These are phyloP conservation scores for Otatea glauca DNA, from an alignment of 176 grass and related monocot species.

Conservation along the genomic window DNA sequence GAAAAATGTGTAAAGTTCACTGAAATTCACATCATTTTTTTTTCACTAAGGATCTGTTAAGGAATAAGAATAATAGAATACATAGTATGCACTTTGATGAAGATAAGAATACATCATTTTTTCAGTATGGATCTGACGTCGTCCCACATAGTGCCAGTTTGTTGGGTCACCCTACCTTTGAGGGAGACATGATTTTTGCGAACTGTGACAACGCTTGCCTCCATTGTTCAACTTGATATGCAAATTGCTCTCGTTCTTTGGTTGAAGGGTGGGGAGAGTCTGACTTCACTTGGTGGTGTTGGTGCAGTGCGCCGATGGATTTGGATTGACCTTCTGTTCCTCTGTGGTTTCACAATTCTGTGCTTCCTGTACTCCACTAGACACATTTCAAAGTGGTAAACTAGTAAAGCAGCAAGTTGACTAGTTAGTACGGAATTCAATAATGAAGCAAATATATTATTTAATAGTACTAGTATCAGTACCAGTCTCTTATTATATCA, in stretches of 20 bases:
- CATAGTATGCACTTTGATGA: background rate
- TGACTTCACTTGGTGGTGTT: constrained; percentile 27
- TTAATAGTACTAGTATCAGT: background rate
- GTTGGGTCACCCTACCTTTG: background rate
- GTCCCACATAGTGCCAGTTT: background rate
- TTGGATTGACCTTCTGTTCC: background rate
- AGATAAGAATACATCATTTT: background rate
- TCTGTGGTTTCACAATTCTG: constrained; percentile 5
- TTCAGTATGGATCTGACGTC: background rate
- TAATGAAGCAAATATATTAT: constrained; percentile 18
- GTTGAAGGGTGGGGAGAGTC: background rate
- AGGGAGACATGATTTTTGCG: background rate
- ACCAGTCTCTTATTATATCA: background rate
- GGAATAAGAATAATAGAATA: background rate
- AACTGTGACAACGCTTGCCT: background rate
- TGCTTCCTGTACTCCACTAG: background rate
- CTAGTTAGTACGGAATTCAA: background rate
- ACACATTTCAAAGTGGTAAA: constrained; percentile 2
- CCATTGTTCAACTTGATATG: background rate
- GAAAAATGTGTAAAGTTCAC: background rate
- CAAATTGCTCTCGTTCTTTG: constrained; percentile 12
- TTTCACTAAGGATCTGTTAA: background rate
- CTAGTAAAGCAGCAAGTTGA: background rate
- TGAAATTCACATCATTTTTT: background rate
- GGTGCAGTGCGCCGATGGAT: constrained; percentile 9